Evolutionary conservation across 495 filamentous ascomycete genomes (phyloP), one percentile per base, ranked within the genome.

Genomic region (Podospora pseudocomata): DNA sequence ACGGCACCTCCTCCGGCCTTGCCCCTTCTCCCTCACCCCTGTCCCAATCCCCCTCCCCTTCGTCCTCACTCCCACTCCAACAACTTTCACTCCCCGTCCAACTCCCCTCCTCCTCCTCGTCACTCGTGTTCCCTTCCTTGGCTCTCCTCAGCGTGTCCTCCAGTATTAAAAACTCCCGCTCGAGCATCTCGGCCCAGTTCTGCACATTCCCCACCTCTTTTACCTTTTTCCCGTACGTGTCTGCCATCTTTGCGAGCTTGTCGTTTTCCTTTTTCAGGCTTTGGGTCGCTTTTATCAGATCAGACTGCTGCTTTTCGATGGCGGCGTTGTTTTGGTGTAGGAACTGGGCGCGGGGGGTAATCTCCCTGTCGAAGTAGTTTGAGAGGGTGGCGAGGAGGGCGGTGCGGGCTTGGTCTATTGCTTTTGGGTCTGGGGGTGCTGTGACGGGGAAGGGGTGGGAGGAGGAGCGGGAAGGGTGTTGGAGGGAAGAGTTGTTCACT

Each of bases 171-270:
- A 99, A 86, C 80, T 97, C 94, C 77, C 92, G 79, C 84, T 99
- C 95, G 73, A 97, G 84, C 83, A 96, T 86, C 87, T 99, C 95
- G 55, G 94, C 94, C 94, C 94, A 97, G 76, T 97, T 97, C 86
- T 97, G 95, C 78, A 97, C 87, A 76, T 97, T 92, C 32, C 95
- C 95, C 73, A 97, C 86, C 85, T 96, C 92, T 82, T 97, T 97
- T 60, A 99, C 79, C 75, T 87, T 88, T 57, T 86, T 84, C 63
- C 88, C 84, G 60, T 89, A 88, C 72, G 87, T 84, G 70, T 88
- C 87, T 16, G 88, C 90, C 53, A 94, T 75, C 72, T 86, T 88
- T 72, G 84, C 83, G 78, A 90, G 87, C 79, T 88, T 84, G 64
- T 88, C 88, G 68, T 88, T 93, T 76, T 94, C 90, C 68, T 84